Evolutionary conservation across 257 asterid genomes (phyloP), one percentile per base, ranked within the genome.

Genomic region (Lantana camara): DNA sequence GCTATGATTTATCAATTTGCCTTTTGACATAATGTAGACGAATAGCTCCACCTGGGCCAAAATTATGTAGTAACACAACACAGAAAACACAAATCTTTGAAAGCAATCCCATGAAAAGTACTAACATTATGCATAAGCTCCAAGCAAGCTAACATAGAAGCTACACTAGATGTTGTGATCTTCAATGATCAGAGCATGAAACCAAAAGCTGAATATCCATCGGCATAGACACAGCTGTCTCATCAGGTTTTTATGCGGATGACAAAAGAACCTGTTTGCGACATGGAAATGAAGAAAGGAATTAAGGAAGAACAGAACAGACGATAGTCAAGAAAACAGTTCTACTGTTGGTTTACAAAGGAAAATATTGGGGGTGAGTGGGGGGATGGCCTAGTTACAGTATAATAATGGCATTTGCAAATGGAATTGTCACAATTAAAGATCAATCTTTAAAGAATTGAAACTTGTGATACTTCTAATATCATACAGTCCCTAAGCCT

Each of bases 211-310:
- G 49, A 69, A 32, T 47, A 29, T 22, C 48, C 15, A 40, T 59
- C 40, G 19, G 15, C 5, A 17, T 7, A 15, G 22, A n/a, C 30
- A 45, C 19, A 51, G 22, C 17, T 20, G 32, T 71, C 49, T 57
- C 53, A 14, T 83, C 84, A 86, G 64, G 89, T 90, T 77, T 86
- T 86, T 50, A 86, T 75, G 34, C 91, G 86, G 21, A 86, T 51
- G 63, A 86, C 88, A 48, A 86, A 86, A 11, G 95, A 86, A 77
- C 95, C 95, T 86, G 85, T 58, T 38, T 57, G 53, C 62, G 37
- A 38, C 47, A 52, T 37, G 55, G 47, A 37, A 51, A 62, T 44
- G 27, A 52, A 7, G 68, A 19, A 46, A 30, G 32, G 9, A 60
- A 29, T 42, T 29, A 35, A 63, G 63, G 4, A 38, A 44, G 22